Evolutionary conservation across 2,329 filamentous ascomycete genomes (phyloP).

Genomic region (Penicillium sp.): DNA sequence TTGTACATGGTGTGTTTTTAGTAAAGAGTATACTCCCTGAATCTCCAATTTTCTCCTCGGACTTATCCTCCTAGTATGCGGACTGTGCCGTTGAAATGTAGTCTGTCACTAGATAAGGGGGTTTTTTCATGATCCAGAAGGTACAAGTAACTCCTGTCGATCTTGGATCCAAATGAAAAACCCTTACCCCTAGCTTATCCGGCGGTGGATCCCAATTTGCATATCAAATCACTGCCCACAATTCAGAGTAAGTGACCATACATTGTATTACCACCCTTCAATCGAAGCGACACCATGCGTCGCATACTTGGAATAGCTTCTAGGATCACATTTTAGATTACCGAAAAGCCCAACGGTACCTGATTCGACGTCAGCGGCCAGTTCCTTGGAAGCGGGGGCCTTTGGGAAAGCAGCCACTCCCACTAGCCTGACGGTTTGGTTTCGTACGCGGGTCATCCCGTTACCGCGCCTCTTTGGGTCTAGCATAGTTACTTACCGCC

Average conservation of each 20-base stretch:
- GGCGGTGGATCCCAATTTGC: conserved; percentile 3
- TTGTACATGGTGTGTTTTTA: too few species aligned
- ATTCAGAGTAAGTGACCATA: too few species aligned
- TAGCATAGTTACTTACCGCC: neutral
- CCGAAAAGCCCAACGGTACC: neutral
- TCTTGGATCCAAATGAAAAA: conserved; percentile 3
- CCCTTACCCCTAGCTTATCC: conserved; percentile 17
- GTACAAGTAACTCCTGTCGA: conserved; percentile 9
- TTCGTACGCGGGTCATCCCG: conserved; percentile 25
- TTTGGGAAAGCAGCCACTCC: neutral
- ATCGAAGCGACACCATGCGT: too few species aligned
- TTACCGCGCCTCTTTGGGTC: conserved; percentile 6
- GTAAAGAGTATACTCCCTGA: too few species aligned
- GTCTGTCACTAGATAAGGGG: too few species aligned
- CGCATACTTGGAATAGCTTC: too few species aligned
- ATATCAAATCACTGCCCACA: neutral
- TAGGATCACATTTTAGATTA: neutral
- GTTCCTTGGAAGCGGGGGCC: conserved; percentile 1
- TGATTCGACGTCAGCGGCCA: conserved; percentile 1
- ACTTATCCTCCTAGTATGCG: too few species aligned
- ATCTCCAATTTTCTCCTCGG: too few species aligned
- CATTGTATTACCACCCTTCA: too few species aligned
- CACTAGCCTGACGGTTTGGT: neutral
- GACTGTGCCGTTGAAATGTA: too few species aligned
- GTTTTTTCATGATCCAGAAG: too few species aligned